Percentiles rank a stretch among this genome's conserved stretches.
These are phyloP conservation scores for Globisporangium barbulae DNA, from an alignment of 352 stramenopile genomes.

Conservation along the genomic window DNA sequence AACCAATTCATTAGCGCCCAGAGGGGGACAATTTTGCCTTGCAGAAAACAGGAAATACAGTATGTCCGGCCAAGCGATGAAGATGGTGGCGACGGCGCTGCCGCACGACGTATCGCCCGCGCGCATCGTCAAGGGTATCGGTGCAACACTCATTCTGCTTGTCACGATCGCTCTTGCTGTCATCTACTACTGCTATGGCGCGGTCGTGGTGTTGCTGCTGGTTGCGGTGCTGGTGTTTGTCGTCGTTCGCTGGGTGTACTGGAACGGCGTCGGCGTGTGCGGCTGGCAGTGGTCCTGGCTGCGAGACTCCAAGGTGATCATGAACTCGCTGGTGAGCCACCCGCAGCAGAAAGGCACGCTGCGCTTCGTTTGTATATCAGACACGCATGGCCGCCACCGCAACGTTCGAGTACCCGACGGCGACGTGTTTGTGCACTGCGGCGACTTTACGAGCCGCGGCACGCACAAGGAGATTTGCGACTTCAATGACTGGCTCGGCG, in stretches of 20 bases:
- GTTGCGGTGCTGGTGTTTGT: conserved; percentile 22
- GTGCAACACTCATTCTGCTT: conserved; percentile 13
- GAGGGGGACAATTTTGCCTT: neutral
- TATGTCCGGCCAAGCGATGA: neutral
- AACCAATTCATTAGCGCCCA: neutral
- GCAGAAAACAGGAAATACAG: neutral
- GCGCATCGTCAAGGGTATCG: conserved; percentile 20
- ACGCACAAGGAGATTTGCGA: conserved; percentile 64
- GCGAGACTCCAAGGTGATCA: conserved; percentile 27
- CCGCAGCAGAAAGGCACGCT: conserved; percentile 54
- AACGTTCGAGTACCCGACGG: conserved; percentile 64
- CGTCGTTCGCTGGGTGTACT: conserved; percentile 51
- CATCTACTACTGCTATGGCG: conserved; percentile 30
- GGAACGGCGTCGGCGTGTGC: conserved; percentile 56
- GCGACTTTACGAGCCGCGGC: conserved; percentile 86
- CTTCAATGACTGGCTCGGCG: conserved; percentile 78
- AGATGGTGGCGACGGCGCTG: conserved; percentile 17
- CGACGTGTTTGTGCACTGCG: conserved; percentile 88
- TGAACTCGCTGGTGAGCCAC: conserved; percentile 27
- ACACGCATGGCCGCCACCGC: conserved; percentile 75
- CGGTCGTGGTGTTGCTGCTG: conserved; percentile 14
- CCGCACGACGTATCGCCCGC: conserved; percentile 41
- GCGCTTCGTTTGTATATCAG: conserved; percentile 77
- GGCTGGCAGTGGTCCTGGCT: conserved; percentile 49
- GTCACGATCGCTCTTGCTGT: conserved; percentile 8